Percentiles rank a stretch among this genome's conserved stretches.
phyloP scores from a whole-genome alignment of 805 yeast genomes.

The Wickerhamiella hasegawae region DNA sequence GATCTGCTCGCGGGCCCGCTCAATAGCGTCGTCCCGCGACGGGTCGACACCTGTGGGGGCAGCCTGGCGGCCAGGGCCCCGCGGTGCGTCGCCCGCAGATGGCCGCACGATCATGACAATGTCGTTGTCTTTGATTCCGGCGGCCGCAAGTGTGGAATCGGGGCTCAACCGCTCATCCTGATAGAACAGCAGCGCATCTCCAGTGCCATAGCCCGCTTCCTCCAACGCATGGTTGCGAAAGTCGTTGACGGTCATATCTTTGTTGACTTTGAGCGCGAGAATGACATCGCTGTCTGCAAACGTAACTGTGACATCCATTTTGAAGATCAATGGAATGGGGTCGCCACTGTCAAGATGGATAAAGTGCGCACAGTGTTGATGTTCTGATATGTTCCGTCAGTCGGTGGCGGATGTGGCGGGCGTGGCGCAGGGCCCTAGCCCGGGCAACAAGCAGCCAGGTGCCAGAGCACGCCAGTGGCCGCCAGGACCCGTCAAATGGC shows the following conservation, averaged over 20 bases:
- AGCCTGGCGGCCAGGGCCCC: background rate
- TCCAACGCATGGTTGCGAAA: conserved; percentile 57
- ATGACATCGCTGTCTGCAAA: conserved; percentile 34
- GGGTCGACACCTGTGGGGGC: background rate
- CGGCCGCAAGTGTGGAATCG: conserved; percentile 27
- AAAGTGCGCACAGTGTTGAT: too few relatives aligned
- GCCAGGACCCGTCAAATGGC: too few relatives aligned
- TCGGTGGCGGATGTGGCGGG: too few relatives aligned
- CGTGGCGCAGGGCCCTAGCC: too few relatives aligned
- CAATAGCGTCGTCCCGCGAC: conserved; percentile 10
- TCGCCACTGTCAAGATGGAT: too few relatives aligned
- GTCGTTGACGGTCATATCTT: conserved; percentile 47
- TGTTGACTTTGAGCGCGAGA: conserved; percentile 45
- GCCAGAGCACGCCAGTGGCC: too few relatives aligned
- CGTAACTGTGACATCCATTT: conserved; percentile 41
- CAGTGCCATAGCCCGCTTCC: conserved; percentile 40
- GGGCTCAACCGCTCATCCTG: conserved; percentile 29
- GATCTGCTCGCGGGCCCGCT: conserved; percentile 22
- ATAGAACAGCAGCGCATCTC: conserved; percentile 32
- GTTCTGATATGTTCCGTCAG: too few relatives aligned
- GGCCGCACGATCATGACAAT: too few relatives aligned
- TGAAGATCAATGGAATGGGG: too few relatives aligned
- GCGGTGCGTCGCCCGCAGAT: too few relatives aligned
- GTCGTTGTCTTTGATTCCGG: conserved; percentile 42
- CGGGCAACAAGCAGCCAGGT: too few relatives aligned